Evolutionary conservation across 352 stramenopile species (phyloP), one percentile per base, ranked within the genome.

Genomic region (Phytophthora nicotianae): DNA sequence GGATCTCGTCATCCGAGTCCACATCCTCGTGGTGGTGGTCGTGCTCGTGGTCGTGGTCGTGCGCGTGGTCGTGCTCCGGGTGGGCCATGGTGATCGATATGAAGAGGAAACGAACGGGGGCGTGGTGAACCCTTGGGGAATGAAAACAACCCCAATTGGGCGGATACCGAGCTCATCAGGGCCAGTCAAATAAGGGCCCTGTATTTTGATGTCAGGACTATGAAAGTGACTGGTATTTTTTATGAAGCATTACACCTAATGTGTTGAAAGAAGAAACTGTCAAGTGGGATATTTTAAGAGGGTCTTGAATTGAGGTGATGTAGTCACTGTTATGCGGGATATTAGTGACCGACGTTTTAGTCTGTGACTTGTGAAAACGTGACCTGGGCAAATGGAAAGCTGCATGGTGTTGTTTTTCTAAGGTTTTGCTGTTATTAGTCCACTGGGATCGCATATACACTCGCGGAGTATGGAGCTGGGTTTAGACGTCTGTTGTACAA

Each of bases 1-100:
- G 81, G 71, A 93, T 91, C 71, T 93, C 83, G 50, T 96, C 87
- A 62, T 95, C 82, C 57, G 80, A 82, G 73, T 92, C 83, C 56
- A 71, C 72, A 50, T 88, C 72, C 60, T 84, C 69, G 49, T 92
- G 70, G 65, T 89, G 70, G 68, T 91, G 75, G 49, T 88, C 71
- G 55, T 80, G 74, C 19, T 65, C 59, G 48, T 85, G 73, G 17
- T 72, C 68, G 64, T 81, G 74, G 54, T 71, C 61, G 66, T 79
- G 69, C 26, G 62, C 32, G 62, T 74, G 63, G 62, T 76, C 68
- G 65, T 74, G 69, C 69, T 77, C 69, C 6, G 69, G 58, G 65
- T 68, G 65, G 56, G 72, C 73, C 78, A 87, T 83, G 65, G 61
- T 72, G 55, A 58, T 62, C 59, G 37, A 41, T 16, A 19, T 46